Evolutionary conservation across 2,329 filamentous ascomycete genomes (phyloP).

Genomic region (Xylariaceae sp.): DNA sequence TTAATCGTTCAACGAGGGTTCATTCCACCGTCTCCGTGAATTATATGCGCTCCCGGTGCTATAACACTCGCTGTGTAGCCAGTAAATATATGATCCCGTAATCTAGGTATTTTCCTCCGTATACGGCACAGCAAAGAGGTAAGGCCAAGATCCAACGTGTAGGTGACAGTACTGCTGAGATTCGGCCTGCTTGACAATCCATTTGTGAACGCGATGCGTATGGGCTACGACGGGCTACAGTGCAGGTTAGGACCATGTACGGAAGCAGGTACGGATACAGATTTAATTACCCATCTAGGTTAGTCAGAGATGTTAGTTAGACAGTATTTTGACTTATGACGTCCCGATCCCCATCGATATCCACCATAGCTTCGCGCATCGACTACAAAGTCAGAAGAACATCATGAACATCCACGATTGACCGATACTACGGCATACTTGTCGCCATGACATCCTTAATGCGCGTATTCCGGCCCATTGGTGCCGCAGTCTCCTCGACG

Average conservation of each 20-base stretch:
- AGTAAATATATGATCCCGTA: background rate
- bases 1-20: background rate
- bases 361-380: slow-evolving; percentile 20
- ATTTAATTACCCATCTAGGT: background rate
- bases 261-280: background rate
- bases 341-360: slow-evolving; percentile 11
- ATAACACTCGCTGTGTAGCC: background rate
- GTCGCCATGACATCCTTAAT: slow-evolving; percentile 23
- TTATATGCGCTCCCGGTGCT: background rate
- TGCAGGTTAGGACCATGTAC: background rate
- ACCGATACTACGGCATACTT: slow-evolving; percentile 6
- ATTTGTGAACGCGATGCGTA: background rate
- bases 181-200: no score
- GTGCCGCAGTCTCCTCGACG: slow-evolving; percentile 10
- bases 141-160: background rate
- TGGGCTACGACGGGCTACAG: background rate
- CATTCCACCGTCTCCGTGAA: background rate
- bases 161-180: background rate
- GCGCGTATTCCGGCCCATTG: slow-evolving; percentile 19
- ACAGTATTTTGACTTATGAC: slow-evolving; percentile 20
- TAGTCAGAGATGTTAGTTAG: background rate
- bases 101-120: no score
- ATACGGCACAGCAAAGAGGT: no score
- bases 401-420: slow-evolving; percentile 5
- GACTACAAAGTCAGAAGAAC: slow-evolving; percentile 3